Percentiles rank a stretch among this genome's conserved stretches.
Conservation (phyloP, 2,329 filamentous ascomycete genomes). For the Macrophomina tecta region DNA sequence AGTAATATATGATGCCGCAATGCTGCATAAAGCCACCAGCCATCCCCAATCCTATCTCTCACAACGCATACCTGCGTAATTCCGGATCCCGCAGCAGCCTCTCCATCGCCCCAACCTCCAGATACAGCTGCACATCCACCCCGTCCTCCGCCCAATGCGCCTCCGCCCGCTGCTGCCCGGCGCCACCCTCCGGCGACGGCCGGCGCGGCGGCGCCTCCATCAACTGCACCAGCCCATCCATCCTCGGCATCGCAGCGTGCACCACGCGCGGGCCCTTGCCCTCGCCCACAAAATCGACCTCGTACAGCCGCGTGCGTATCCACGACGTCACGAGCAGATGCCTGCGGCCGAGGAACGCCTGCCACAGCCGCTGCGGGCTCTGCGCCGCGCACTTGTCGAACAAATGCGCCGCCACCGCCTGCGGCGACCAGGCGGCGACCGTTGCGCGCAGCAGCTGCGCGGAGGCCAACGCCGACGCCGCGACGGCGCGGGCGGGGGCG, state of each 20-base stretch:
- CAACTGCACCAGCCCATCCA: conserved; percentile 53
- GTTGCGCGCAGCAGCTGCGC: conserved; percentile 41
- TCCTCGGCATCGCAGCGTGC: conserved; percentile 50
- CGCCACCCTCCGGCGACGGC: neutral
- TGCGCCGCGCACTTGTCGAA: conserved; percentile 53
- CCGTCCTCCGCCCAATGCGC: neutral
- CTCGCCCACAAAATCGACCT: conserved; percentile 49
- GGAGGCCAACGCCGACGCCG: conserved; percentile 34
- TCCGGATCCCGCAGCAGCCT: conserved; percentile 1
- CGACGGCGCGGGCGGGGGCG: conserved; percentile 28
- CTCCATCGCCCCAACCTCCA: neutral
- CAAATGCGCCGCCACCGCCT: conserved; percentile 48
- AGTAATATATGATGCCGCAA: too few relatives aligned
- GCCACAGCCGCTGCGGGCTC: conserved; percentile 57
- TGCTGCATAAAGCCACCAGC: too few relatives aligned
- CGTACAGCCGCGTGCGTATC: conserved; percentile 46
- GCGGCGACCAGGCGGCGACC: conserved; percentile 46
- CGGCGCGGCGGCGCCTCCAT: conserved; percentile 39
- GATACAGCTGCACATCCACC: neutral
- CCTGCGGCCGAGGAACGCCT: conserved; percentile 51
- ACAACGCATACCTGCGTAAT: neutral
- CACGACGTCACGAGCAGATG: conserved; percentile 56
- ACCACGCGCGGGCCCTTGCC: conserved; percentile 43
- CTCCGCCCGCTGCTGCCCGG: neutral
- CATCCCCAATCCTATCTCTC: too few relatives aligned